Percentiles rank a stretch among this genome's conserved stretches.
phyloP scores from a whole-genome alignment of 1,139 yeast genomes.

The Suhomyces anneliseae region DNA sequence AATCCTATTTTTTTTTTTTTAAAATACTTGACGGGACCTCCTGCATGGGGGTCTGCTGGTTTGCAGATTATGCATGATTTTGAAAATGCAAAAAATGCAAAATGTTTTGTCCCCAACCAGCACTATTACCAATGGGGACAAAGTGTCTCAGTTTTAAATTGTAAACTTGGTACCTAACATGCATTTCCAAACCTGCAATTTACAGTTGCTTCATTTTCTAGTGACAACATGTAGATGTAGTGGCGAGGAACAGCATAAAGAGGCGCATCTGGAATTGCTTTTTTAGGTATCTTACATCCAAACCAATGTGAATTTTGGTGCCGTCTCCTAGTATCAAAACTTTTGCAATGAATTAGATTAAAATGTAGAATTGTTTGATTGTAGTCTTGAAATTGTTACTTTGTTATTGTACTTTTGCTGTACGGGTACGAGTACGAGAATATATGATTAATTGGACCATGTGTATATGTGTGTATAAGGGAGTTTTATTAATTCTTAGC shows the following conservation, averaged over 20 bases:
- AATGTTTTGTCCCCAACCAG: too few species aligned
- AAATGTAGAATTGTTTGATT: too few species aligned
- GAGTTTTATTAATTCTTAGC: too few species aligned
- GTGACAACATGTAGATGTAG: background rate
- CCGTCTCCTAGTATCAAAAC: background rate
- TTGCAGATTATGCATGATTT: background rate
- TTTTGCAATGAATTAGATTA: background rate
- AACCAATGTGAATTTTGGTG: background rate
- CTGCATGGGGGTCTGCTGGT: background rate
- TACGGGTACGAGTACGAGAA: too few species aligned
- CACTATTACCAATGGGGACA: background rate
- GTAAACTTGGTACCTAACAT: background rate
- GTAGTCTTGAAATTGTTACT: too few species aligned
- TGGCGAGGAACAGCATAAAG: background rate
- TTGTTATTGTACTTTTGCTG: too few species aligned
- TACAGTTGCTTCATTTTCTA: background rate
- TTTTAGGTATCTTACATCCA: too few species aligned
- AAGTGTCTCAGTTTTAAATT: background rate
- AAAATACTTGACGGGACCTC: background rate
- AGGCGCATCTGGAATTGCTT: background rate
- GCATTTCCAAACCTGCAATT: background rate
- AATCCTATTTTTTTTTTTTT: too few species aligned
- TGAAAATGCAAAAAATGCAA: too few species aligned
- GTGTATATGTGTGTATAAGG: too few species aligned
- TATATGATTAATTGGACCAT: too few species aligned